Base-by-base conservation (phyloP, 1,284 basidiomycete species). In the Pyrrhoderma lamaoense region DNA sequence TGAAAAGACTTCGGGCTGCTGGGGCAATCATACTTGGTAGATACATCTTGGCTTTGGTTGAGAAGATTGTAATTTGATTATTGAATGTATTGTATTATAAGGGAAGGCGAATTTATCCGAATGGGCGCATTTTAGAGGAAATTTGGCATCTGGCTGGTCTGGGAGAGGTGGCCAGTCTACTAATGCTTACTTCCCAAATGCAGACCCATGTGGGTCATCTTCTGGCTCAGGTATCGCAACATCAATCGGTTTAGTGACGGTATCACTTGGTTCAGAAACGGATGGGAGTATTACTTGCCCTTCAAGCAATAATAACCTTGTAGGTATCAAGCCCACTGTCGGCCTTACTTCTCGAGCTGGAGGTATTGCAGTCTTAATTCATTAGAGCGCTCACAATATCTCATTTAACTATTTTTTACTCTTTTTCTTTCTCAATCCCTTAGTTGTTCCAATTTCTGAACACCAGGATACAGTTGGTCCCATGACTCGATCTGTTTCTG, bases 391-490 rank as follows among this genome's bases (percentile, higher is more conserved):
- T 31, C 5, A 5, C 27, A 31, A 11, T 5, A 31, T 5, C 11
- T n/a, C n/a, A n/a, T n/a, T 9, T 16, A 16, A 9, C 16, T 37
- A 11, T 9, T 37, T 37, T 37, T 37, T 37, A 16, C 35, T 37
- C 35, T 37, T 9, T 16, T 9, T 16, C 16, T 37, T 16, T 11
- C 35, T 16, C 9, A 50, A 16, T 7, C 48, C 34, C 27, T 38
- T 47, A 79, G 80, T 83, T 1, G 66, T 82, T 36, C 81, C 80
- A 0, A 77, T 82, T 7, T 79, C 79, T 0, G 67, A 70, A 27
- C 74, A 82, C 58, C 81, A 83, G 61, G 82, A 84, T 58, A 80
- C 79, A 0, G 70, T 83, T 1, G 82, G 82, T 0, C 81, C 82
- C 0, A 75, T 85, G 58, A 67, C 74, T 0, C 74, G 81, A 34